Evolutionary conservation across 441 rosid species (phyloP).

Genomic region (Erodium chrysanthum): DNA sequence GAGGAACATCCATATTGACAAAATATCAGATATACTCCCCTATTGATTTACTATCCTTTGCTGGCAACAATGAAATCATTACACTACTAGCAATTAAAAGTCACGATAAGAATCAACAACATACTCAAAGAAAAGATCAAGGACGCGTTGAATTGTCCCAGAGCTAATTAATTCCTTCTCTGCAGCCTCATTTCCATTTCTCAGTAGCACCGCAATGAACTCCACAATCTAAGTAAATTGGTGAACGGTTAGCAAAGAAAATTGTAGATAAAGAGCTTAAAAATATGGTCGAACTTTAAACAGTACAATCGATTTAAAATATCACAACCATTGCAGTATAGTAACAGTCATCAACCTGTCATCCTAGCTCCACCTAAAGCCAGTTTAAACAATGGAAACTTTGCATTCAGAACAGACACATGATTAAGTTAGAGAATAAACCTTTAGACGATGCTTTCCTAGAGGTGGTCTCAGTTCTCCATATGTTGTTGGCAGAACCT

Average conservation of each 20-base stretch:
- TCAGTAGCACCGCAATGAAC: constrained; percentile 79
- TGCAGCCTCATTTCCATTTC: constrained; percentile 68
- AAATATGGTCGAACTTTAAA: not conserved
- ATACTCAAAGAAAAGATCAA: constrained; percentile 89
- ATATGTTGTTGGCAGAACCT: constrained; percentile 75
- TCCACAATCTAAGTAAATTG: constrained; percentile 57
- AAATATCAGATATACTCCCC: not conserved
- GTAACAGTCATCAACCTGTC: not conserved
- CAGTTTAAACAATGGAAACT: not conserved
- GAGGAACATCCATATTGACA: not conserved
- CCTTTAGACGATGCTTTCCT: constrained; percentile 99
- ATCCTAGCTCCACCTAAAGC: not conserved
- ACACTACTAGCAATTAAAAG: not conserved
- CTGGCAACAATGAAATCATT: not conserved
- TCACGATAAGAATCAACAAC: constrained; percentile 19
- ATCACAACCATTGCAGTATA: not conserved
- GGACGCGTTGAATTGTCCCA: constrained; percentile 61
- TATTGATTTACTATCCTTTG: not conserved
- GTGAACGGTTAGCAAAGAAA: constrained; percentile 6
- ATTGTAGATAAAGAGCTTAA: not conserved
- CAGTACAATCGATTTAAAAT: not conserved
- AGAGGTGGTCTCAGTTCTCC: constrained; percentile 93
- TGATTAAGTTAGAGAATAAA: constrained; percentile 24
- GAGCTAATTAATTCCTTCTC: constrained; percentile 73
- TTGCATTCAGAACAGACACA: constrained; percentile 15